These are phyloP conservation scores for Penicillium sp. DNA, from an alignment of 2,329 filamentous ascomycete genomes.

Conservation along the genomic window DNA sequence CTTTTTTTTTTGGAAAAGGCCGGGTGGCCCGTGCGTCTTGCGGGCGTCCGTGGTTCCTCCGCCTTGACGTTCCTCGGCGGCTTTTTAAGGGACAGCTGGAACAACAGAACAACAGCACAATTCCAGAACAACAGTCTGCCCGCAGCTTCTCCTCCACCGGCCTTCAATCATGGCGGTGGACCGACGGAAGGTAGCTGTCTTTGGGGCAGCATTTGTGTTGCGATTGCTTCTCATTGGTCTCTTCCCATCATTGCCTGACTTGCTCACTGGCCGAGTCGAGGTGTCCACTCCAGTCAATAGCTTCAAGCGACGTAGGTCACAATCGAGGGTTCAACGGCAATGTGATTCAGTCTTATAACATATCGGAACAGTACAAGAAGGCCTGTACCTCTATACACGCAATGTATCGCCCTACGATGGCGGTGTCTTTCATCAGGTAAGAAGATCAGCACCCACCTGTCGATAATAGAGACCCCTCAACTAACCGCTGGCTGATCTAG, in stretches of 20 bases:
- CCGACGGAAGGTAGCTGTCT: conserved; percentile 67
- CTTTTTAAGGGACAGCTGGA: conserved; percentile 23
- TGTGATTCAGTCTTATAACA: conserved; percentile 9
- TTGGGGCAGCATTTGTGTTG: conserved; percentile 73
- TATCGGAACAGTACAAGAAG: conserved; percentile 77
- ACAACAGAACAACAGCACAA: background rate
- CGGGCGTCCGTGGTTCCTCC: conserved; percentile 25
- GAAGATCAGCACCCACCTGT: background rate
- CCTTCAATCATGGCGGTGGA: conserved; percentile 53
- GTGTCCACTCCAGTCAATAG: conserved; percentile 96
- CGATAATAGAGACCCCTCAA: conserved; percentile 1
- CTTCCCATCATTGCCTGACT: conserved; percentile 80
- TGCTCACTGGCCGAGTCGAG: conserved; percentile 89
- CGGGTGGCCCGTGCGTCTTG: conserved; percentile 36
- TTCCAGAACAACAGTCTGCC: background rate
- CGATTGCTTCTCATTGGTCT: conserved; percentile 76
- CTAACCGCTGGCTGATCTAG: conserved; percentile 44
- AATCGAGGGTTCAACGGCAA: background rate
- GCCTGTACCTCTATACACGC: conserved; percentile 91
- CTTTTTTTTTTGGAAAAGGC: conserved; percentile 34
- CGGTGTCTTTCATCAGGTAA: conserved; percentile 72
- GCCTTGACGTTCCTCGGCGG: conserved; percentile 15
- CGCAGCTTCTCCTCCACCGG: conserved; percentile 4
- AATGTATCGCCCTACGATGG: conserved; percentile 98
- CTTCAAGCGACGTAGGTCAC: conserved; percentile 81